Evolutionary conservation across 169 alveolate genomes (phyloP), one percentile per base, ranked within the genome.

Genomic region (Blepharisma undulans): DNA sequence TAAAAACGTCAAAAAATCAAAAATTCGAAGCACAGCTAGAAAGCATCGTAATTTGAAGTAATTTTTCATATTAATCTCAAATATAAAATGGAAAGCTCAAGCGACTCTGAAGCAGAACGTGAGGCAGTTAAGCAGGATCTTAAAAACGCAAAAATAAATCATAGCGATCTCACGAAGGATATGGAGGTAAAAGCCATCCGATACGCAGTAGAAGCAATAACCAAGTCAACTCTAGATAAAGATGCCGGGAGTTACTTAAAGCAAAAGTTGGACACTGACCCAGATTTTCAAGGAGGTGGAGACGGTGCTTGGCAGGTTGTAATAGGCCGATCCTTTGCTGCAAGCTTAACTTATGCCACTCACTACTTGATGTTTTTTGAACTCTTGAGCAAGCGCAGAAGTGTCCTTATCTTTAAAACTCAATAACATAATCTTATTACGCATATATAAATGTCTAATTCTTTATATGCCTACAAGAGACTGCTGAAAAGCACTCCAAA

Each of bases 1-100:
- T 7, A 96, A 97, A 81, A 91, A 92, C 89, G 91, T 93, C 27
- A 97, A 96, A 91, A 97, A 97, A 87, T 74, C 22, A 19, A 82
- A 82, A 94, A 92, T 89, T 90, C 94, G 33, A 88, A 74, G 48
- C 74, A 87, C 30, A 93, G 80, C 80, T 25, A 74, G 80, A 74
- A 74, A 74, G 33, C 80, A 74, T 29, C 30, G 80, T 25, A 74
- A 74, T 29, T 25, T 74, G 48, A 74, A 74, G 80, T 74, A 29
- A 74, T 74, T 74, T 48, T 48, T 48, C 66, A 48, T 48, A 48
- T 48, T 48, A 48, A 48, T 48, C 66, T 48, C 66, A 48, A 48
- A 48, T 48, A 48, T 48, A 48, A 48, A 48, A 48, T 48, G 66
- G 66, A 48, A 48, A 48, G 66, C 66, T 48, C 66, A 48, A 48